These are phyloP conservation scores for Candida koratica DNA, from an alignment of 805 yeast genomes.

Conservation along the genomic window DNA sequence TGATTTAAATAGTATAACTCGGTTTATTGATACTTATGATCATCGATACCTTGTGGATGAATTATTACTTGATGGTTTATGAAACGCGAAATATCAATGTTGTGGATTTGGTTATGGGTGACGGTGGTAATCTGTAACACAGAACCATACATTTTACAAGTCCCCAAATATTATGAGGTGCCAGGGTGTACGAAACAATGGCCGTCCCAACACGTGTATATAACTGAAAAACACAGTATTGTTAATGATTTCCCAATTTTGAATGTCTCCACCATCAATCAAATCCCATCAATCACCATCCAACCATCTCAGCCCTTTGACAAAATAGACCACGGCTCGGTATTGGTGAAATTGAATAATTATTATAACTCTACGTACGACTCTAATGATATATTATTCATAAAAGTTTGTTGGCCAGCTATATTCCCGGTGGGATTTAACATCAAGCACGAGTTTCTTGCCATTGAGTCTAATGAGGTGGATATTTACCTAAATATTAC, in stretches of 20 bases:
- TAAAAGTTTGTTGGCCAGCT: conserved; percentile 39
- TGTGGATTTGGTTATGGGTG: not conserved
- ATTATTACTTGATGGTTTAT: not conserved
- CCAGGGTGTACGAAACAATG: conserved; percentile 15
- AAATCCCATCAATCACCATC: conserved; percentile 2
- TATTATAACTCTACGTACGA: conserved; percentile 24
- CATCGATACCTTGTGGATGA: not conserved
- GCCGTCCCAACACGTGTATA: not conserved
- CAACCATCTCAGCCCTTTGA: not conserved
- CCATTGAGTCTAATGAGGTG: conserved; percentile 12
- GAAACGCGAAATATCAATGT: not conserved
- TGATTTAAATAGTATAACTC: not conserved
- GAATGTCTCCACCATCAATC: conserved; percentile 4
- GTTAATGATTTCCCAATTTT: conserved; percentile 19
- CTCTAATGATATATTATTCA: conserved; percentile 23
- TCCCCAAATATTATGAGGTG: conserved; percentile 36
- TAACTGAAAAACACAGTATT: not conserved
- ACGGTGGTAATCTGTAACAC: conserved; percentile 23
- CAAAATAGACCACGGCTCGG: conserved; percentile 8
- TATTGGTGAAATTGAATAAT: conserved; percentile 33
- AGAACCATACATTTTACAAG: conserved; percentile 27
- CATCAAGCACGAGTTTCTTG: conserved; percentile 21
- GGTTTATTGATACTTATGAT: not conserved
- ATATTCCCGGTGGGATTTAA: conserved; percentile 24
- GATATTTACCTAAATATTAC: conserved; percentile 25